Base-by-base conservation (phyloP, 805 yeast genomes). In the Citeromyces matritensis region DNA sequence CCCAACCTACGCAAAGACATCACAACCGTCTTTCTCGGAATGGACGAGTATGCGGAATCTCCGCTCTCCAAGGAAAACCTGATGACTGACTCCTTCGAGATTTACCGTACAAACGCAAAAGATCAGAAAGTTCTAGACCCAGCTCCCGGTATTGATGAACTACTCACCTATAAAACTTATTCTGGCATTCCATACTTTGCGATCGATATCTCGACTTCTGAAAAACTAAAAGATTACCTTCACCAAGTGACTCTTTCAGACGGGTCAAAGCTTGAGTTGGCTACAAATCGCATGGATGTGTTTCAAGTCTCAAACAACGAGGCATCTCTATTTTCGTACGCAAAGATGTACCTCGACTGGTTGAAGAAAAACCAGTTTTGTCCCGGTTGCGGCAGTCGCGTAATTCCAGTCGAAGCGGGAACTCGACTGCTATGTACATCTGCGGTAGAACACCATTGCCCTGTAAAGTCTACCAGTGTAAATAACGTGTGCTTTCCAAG, bases 401-500 rank as follows among this genome's bases (percentile, higher is more conserved):
- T 73, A 10, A 57, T 70, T 9, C 75, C 82, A 2, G 60, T 75
- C 5, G 72, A 76, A 40, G 79, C 74, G 0, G 88, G 91, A 0
- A 73, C 82, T 1, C 69, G 73, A 46, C 44, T 74, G 28, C 34
- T 41, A 9, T 77, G 86, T 45, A 54, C 68, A 9, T 42, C 51
- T 9, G 58, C 53, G 28, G 58, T 58, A 35, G 44, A 46, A 37
- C 32, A 34, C n/a, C 51, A 50, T 24, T 47, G 60, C 37, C 51
- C 60, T 1, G 67, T 58, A 2, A 58, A 68, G 34, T 44, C 46
- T 26, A 50, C 58, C 0, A 33, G 53, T 0, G 78, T 83, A 14
- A 73, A 82, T 29, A 86, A 88, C 47, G 73, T 82, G 13, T 71
- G 84, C 13, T 88, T 83, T 59, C 98, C 98, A 10, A 62, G 98